phyloP scores from a whole-genome alignment of 805 yeast genomes.

The Lipomyces yamadae region DNA sequence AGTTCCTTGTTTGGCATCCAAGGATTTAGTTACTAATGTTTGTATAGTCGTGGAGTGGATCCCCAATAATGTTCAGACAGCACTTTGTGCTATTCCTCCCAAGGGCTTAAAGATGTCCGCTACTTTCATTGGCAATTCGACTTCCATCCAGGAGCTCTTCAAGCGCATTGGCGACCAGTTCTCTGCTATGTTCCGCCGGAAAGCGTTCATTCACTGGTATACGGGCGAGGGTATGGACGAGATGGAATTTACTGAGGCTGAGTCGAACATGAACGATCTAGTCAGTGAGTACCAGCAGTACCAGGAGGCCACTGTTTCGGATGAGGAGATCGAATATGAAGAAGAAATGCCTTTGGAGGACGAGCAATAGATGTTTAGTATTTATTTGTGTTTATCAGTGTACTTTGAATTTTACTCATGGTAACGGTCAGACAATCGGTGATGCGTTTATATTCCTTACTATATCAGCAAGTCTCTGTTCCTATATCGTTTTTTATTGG shows the following conservation, averaged over 20 bases:
- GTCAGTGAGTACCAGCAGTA: constrained; percentile 93
- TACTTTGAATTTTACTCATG: background rate
- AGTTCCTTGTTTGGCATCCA: background rate
- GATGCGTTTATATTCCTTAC: background rate
- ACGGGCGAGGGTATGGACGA: constrained; percentile 97
- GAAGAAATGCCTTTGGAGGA: constrained; percentile 40
- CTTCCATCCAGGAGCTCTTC: constrained; percentile 91
- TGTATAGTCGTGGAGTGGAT: constrained; percentile 85
- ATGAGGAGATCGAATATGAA: constrained; percentile 72
- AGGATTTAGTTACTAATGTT: background rate
- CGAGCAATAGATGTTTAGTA: constrained; percentile 16
- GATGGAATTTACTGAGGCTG: constrained; percentile 93
- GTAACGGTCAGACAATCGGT: background rate
- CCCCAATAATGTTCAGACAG: constrained; percentile 94
- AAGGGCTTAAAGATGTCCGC: constrained; percentile 86
- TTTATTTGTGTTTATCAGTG: background rate
- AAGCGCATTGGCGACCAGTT: constrained; percentile 90
- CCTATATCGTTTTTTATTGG: background rate
- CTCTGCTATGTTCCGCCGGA: constrained; percentile 89
- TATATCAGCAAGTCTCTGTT: background rate
- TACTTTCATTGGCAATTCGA: constrained; percentile 91
- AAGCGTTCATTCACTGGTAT: constrained; percentile 97
- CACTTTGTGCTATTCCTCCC: constrained; percentile 92
- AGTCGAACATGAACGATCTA: constrained; percentile 87
- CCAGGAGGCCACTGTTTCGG: constrained; percentile 82